These are phyloP conservation scores for Quercus bicolor DNA, from an alignment of 306 rosid species.

Conservation along the genomic window DNA sequence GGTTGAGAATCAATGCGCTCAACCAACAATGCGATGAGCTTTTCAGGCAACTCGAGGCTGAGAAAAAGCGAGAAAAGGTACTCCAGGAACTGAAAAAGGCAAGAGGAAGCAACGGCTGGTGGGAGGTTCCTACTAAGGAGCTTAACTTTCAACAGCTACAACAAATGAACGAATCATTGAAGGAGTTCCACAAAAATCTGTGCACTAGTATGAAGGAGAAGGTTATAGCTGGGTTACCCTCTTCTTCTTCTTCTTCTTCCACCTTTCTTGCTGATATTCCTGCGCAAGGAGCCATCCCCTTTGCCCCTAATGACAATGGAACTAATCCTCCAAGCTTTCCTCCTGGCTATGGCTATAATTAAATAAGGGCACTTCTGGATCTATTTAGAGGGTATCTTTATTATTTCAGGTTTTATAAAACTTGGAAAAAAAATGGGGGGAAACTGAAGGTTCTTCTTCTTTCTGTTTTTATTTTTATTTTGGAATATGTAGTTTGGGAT, in stretches of 20 bases:
- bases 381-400: neutral
- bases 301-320: neutral
- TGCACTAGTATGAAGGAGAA: conserved; percentile 4
- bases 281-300: neutral
- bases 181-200: neutral
- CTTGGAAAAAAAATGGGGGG: too few relatives aligned
- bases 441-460: neutral
- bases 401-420: too few relatives aligned
- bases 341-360: neutral
- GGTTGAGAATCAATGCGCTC: conserved; percentile 18
- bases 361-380: neutral
- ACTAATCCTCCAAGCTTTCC: neutral
- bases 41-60: neutral
- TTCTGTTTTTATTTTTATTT: neutral
- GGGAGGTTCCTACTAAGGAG: conserved; percentile 27
- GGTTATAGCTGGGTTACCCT: neutral
- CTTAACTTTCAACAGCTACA: conserved; percentile 11
- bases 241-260: neutral
- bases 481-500: neutral
- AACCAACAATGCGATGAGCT: conserved; percentile 17
- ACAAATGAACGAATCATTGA: neutral
- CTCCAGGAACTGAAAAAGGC: neutral
- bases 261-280: neutral
- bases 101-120: conserved; percentile 23
- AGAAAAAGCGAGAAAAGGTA: conserved; percentile 6